A percentile compares a stretch with the other conserved stretches of the same genome.
Conservation (phyloP, 2,329 filamentous ascomycete species). For the Aspergillus tubingensis region DNA sequence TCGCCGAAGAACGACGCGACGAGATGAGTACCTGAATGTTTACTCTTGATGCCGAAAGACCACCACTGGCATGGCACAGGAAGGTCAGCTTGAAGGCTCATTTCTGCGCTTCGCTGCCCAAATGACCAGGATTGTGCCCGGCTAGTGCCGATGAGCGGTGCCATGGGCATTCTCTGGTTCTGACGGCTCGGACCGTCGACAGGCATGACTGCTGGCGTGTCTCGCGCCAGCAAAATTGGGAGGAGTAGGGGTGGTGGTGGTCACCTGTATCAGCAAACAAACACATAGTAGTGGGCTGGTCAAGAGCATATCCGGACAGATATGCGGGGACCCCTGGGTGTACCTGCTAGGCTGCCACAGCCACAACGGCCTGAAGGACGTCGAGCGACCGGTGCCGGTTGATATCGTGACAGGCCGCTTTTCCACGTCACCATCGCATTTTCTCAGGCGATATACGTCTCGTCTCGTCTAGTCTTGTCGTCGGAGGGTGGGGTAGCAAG, state of each 20-base stretch:
- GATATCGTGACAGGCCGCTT: conserved; percentile 30
- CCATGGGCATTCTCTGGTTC: conserved; percentile 21
- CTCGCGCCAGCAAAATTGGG: conserved; percentile 14
- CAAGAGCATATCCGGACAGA: background rate
- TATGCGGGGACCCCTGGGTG: conserved; percentile 16
- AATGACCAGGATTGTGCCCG: conserved; percentile 25
- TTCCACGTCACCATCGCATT: conserved; percentile 35
- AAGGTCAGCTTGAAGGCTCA: conserved; percentile 19
- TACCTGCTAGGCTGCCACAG: conserved; percentile 29
- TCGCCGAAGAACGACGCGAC: conserved; percentile 8
- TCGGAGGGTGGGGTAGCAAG: conserved; percentile 17
- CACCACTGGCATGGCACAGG: conserved; percentile 7
- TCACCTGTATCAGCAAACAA: conserved; percentile 17
- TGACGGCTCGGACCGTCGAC: conserved; percentile 34
- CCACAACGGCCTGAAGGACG: conserved; percentile 27
- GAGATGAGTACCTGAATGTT: conserved; percentile 4
- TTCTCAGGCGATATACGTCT: conserved; percentile 22
- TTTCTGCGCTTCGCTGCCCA: conserved; percentile 32
- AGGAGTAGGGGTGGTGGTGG: background rate
- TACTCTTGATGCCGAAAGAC: background rate
- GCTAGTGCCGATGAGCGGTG: conserved; percentile 22
- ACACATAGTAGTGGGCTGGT: background rate
- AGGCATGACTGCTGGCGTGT: conserved; percentile 19
- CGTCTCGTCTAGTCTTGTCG: too few species aligned
- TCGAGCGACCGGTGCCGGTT: conserved; percentile 29